These are phyloP conservation scores for Pleurotus cornucopiae DNA, from an alignment of 768 basidiomycete species.

Conservation along the genomic window DNA sequence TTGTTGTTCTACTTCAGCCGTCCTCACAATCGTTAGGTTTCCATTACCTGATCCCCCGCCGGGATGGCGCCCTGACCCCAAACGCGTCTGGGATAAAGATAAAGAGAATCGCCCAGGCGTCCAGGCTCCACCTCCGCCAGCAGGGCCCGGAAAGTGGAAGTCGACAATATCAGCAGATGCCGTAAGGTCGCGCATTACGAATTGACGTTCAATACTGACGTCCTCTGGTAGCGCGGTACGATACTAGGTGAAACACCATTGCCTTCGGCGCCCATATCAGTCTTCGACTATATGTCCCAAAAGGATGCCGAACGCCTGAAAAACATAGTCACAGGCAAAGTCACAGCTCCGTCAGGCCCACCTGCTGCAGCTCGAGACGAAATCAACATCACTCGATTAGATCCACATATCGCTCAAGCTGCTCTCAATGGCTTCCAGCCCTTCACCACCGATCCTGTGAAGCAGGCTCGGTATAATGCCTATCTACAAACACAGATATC, in stretches of 20 bases:
- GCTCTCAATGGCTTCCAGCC: conserved; percentile 90
- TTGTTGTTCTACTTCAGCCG: not conserved
- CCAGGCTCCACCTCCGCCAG: conserved; percentile 12
- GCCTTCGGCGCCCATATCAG: conserved; percentile 66
- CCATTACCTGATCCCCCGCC: conserved; percentile 76
- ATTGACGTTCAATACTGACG: not conserved
- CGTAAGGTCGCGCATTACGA: conserved; percentile 35
- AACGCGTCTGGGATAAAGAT: conserved; percentile 60
- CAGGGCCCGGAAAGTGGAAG: conserved; percentile 45
- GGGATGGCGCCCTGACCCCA: conserved; percentile 85
- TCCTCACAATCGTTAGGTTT: conserved; percentile 50
- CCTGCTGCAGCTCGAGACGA: conserved; percentile 19
- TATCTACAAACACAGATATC: conserved; percentile 75
- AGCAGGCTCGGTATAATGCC: conserved; percentile 81
- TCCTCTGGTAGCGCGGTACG: conserved; percentile 62
- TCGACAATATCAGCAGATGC: conserved; percentile 62
- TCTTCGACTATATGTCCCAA: conserved; percentile 92
- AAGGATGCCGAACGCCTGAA: conserved; percentile 87
- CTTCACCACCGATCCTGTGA: conserved; percentile 68
- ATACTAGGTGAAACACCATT: conserved; percentile 80
- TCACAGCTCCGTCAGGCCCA: conserved; percentile 21
- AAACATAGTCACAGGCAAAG: conserved; percentile 39
- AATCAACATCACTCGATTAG: conserved; percentile 54
- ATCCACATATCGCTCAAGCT: conserved; percentile 79
- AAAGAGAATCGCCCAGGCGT: conserved; percentile 40